phyloP scores from a whole-genome alignment of 352 stramenopile genomes.

The Phytopythium kandeliae region DNA sequence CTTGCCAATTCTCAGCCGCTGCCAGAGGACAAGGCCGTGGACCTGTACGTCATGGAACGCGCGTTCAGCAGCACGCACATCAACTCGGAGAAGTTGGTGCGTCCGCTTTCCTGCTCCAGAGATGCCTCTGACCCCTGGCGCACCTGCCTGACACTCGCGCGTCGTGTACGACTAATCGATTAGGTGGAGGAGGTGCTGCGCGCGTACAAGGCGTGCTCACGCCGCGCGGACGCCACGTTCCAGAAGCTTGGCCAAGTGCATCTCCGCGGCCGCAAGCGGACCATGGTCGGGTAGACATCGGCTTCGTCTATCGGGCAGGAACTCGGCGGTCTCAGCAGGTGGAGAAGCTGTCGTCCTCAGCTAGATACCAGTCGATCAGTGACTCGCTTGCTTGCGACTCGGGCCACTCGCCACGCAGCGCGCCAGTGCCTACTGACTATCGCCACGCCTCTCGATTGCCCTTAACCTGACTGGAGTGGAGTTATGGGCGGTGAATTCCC shows the following conservation, averaged over 20 bases:
- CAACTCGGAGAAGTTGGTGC: conserved; percentile 74
- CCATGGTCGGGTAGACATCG: conserved; percentile 79
- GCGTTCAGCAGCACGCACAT: conserved; percentile 89
- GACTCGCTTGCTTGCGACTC: no score
- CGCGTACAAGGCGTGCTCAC: conserved; percentile 81
- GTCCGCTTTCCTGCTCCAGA: not conserved
- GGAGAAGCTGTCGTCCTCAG: no score
- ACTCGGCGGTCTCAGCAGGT: no score
- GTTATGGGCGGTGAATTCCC: no score
- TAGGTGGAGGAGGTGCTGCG: conserved; percentile 80
- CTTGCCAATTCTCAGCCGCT: conserved; percentile 79
- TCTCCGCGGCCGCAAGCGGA: conserved; percentile 85
- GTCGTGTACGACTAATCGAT: not conserved
- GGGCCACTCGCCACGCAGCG: no score
- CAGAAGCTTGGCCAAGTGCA: conserved; percentile 86
- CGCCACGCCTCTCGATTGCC: no score
- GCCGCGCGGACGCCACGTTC: conserved; percentile 70
- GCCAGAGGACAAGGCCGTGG: conserved; percentile 90
- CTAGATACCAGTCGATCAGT: no score
- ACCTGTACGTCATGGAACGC: conserved; percentile 92
- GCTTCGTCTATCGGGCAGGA: no score
- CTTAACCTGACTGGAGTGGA: no score
- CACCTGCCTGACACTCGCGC: no score
- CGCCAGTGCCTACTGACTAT: no score
- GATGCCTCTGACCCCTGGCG: not conserved